These are phyloP conservation scores for Clitopilus hobsonii DNA, from an alignment of 768 basidiomycete genomes.

Conservation along the genomic window DNA sequence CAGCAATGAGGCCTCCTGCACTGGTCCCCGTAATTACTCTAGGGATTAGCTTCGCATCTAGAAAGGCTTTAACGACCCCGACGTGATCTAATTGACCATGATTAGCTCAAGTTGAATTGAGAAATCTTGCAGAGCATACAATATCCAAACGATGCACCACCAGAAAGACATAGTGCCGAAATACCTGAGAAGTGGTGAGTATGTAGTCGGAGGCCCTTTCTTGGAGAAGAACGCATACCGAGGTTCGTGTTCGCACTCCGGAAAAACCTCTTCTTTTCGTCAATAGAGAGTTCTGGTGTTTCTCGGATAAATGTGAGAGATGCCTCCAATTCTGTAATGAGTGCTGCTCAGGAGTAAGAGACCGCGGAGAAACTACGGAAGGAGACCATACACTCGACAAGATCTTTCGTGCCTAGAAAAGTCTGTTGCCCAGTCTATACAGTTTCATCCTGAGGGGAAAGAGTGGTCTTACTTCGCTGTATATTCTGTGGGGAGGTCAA, in stretches of 20 bases:
- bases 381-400: conserved; percentile 69
- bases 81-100: conserved; percentile 57
- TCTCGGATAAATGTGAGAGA: conserved; percentile 76
- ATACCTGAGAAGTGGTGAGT: conserved; percentile 33
- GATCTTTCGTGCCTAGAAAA: conserved; percentile 84
- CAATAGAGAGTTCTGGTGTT: conserved; percentile 64
- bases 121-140: conserved; percentile 43
- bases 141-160: conserved; percentile 93
- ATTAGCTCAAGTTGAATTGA: background rate
- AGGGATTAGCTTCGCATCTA: conserved; percentile 82
- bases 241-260: conserved; percentile 85
- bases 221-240: conserved; percentile 33
- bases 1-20: conserved; percentile 80
- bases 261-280: conserved; percentile 93
- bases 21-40: conserved; percentile 93
- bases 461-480: conserved; percentile 75
- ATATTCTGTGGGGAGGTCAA: conserved; percentile 54
- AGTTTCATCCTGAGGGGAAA: conserved; percentile 4
- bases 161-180: conserved; percentile 91
- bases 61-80: conserved; percentile 88
- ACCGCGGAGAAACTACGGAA: background rate
- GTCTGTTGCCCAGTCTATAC: conserved; percentile 46
- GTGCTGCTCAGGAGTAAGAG: conserved; percentile 47
- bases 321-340: conserved; percentile 72
- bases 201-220: background rate